A percentile compares a stretch with the other conserved stretches of the same genome.
phyloP scores from a whole-genome alignment of 495 filamentous ascomycete genomes.

The Penicillium taxi region DNA sequence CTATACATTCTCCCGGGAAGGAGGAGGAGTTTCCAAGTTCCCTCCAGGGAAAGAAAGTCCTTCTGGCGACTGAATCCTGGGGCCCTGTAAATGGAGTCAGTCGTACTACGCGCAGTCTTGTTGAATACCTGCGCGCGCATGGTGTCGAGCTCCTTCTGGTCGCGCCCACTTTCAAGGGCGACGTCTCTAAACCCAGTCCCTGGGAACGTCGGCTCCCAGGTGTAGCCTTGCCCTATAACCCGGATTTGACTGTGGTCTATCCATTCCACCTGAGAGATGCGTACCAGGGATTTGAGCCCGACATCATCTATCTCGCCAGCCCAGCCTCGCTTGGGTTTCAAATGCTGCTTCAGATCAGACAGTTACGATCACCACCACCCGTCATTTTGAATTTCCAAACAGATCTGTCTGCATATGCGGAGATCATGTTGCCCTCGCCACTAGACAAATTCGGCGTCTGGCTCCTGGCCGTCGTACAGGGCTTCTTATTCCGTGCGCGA shows the following conservation, averaged over 20 bases:
- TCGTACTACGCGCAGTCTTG: conserved; percentile 52
- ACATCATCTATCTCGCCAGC: conserved; percentile 55
- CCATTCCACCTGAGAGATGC: conserved; percentile 50
- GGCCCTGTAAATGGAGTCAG: conserved; percentile 61
- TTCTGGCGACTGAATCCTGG: conserved; percentile 57
- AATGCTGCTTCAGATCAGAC: conserved; percentile 50
- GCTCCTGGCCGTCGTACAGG: conserved; percentile 47
- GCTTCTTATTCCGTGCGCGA: conserved; percentile 49
- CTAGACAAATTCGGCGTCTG: conserved; percentile 47
- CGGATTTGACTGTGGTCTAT: conserved; percentile 54
- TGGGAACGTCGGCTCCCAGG: conserved; percentile 47
- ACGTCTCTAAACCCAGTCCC: conserved; percentile 7
- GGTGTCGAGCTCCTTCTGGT: conserved; percentile 51
- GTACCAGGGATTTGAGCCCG: conserved; percentile 48
- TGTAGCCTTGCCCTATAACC: conserved; percentile 57
- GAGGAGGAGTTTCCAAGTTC: conserved; percentile 34
- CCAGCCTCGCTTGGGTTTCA: conserved; percentile 59
- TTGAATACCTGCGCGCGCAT: conserved; percentile 50
- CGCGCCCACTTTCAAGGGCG: conserved; percentile 41
- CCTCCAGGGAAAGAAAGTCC: conserved; percentile 45
- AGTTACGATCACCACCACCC: conserved; percentile 43
- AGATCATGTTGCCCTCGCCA: conserved; percentile 51
- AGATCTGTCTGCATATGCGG: conserved; percentile 54
- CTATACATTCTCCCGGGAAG: conserved; percentile 2
- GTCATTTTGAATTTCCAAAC: conserved; percentile 59